Percentiles rank a stretch among this genome's conserved stretches.
Evolutionary conservation across 495 filamentous ascomycete genomes (phyloP).

Genomic region (Lepidopterella palustris): DNA sequence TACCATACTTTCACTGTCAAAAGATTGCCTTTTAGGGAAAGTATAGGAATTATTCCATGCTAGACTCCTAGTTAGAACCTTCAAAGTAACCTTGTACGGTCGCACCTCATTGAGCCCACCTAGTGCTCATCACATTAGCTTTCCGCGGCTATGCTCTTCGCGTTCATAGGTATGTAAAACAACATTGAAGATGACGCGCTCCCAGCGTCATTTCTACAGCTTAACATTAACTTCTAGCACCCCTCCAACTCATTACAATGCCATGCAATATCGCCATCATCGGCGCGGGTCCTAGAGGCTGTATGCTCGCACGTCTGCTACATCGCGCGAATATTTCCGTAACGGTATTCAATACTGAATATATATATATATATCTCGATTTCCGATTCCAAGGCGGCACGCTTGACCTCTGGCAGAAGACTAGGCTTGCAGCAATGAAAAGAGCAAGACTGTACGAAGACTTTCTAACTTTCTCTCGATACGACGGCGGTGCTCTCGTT

Average conservation of each 20-base stretch:
- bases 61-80: too few relatives aligned
- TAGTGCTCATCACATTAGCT: too few relatives aligned
- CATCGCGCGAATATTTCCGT: conserved; percentile 41
- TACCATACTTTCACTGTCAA: too few relatives aligned
- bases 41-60: too few relatives aligned
- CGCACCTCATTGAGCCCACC: too few relatives aligned
- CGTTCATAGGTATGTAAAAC: too few relatives aligned
- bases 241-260: not conserved
- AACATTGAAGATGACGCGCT: too few relatives aligned
- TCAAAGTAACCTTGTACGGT: too few relatives aligned
- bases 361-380: conserved; percentile 29
- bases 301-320: conserved; percentile 52
- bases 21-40: too few relatives aligned
- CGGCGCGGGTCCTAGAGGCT: conserved; percentile 47
- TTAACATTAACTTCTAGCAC: too few relatives aligned
- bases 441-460: conserved; percentile 46
- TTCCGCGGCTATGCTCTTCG: too few relatives aligned
- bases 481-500: conserved; percentile 39
- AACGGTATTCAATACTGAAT: conserved; percentile 51
- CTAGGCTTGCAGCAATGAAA: conserved; percentile 48
- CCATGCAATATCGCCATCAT: conserved; percentile 34
- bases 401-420: conserved; percentile 49
- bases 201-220: too few relatives aligned
- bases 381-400: conserved; percentile 46
- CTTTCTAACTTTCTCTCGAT: conserved; percentile 42